Conservation (phyloP, 345 rosid species). For the Citrus sp. region DNA sequence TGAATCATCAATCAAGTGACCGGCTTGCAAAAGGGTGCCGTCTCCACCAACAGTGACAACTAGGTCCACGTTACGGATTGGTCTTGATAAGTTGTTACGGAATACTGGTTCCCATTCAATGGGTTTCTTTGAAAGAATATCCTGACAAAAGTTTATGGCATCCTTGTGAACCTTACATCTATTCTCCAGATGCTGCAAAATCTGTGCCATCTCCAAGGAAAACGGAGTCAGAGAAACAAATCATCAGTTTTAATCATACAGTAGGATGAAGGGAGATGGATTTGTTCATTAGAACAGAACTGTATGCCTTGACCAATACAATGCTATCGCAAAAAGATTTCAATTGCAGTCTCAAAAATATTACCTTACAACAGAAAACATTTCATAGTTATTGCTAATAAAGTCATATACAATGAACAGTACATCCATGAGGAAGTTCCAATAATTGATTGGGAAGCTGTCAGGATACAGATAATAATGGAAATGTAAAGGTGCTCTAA, state of each 20-base stretch:
- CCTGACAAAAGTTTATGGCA: constrained; percentile 65
- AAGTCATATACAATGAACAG: not conserved
- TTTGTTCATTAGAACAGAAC: no score
- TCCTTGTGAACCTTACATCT: constrained; percentile 69
- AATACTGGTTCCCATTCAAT: constrained; percentile 64
- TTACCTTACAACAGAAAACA: not conserved
- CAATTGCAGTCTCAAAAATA: not conserved
- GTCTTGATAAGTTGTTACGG: constrained; percentile 48
- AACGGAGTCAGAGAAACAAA: not conserved
- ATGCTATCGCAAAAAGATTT: not conserved
- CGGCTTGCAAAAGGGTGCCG: constrained; percentile 92
- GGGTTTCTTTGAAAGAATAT: constrained; percentile 55
- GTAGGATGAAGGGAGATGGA: not conserved
- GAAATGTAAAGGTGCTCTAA: not conserved
- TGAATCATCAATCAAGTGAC: constrained; percentile 78
- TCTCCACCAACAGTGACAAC: constrained; percentile 94
- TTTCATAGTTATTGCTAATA: not conserved
- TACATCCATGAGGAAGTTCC: not conserved
- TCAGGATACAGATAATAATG: not conserved
- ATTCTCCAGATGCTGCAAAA: constrained; percentile 55
- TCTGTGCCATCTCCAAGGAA: constrained; percentile 27
- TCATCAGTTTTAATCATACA: not conserved
- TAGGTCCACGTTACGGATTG: constrained; percentile 65
- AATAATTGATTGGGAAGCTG: not conserved
- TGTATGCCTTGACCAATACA: not conserved